Conservation (phyloP, 2,329 filamentous ascomycete genomes). For the Neofusicoccum umdonicola region DNA sequence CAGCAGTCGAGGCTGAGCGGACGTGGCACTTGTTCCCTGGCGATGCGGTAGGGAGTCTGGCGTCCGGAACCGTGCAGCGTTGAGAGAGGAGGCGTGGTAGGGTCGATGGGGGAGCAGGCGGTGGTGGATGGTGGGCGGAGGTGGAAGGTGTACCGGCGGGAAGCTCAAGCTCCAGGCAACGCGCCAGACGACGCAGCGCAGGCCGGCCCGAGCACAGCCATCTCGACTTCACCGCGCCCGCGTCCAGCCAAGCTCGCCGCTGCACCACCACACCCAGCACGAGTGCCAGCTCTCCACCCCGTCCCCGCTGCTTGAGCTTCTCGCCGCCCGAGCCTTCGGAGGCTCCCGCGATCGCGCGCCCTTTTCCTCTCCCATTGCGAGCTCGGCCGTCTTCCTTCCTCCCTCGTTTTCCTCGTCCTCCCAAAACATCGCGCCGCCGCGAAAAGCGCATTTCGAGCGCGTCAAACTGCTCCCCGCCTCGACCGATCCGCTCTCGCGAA, state of each 20-base stretch:
- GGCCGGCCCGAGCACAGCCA: slow-evolving; percentile 1
- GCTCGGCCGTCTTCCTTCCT: neutral
- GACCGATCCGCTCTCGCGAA: neutral
- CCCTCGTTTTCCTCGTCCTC: slow-evolving; percentile 2
- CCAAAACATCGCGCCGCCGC: slow-evolving; percentile 11
- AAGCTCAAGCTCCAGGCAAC: slow-evolving; percentile 16
- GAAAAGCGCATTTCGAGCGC: neutral
- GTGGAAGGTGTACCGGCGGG: neutral
- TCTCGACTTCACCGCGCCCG: slow-evolving; percentile 14
- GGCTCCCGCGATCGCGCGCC: slow-evolving; percentile 5
- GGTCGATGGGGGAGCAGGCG: neutral
- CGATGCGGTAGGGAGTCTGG: neutral
- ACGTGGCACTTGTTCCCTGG: neutral
- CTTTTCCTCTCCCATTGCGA: neutral
- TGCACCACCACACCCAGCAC: slow-evolving; percentile 1
- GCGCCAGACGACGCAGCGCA: slow-evolving; percentile 15
- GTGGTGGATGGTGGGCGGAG: neutral
- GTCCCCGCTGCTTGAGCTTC: neutral
- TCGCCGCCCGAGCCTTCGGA: neutral
- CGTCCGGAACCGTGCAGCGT: neutral
- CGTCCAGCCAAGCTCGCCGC: neutral
- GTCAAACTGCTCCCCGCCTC: neutral
- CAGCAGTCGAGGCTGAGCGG: neutral
- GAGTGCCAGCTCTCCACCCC: neutral
- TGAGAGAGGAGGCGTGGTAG: neutral